Base-by-base conservation (phyloP, 768 basidiomycete species). In the Podaxis rugospora region DNA sequence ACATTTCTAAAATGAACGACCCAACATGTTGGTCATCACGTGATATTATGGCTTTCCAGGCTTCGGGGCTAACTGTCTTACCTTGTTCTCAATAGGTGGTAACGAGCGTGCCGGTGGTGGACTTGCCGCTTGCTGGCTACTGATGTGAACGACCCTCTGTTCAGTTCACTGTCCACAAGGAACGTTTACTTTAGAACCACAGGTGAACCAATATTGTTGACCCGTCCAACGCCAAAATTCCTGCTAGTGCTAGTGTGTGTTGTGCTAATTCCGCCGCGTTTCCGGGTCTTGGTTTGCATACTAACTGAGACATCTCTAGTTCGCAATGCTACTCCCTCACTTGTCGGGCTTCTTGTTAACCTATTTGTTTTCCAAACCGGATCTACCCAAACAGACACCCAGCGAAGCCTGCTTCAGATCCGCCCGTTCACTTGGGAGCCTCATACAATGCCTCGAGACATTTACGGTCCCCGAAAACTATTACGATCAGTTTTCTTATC, bases 401-500 rank as follows among this genome's bases (percentile, higher is more conserved):
- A 54, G 18, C 9, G 52, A 49, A 7, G 35, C 32, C 23, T 61
- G 59, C 16, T 61, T 61, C 18, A 9, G 18, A 18, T 47, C 52
- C 36, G 11, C 52, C 25, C 44, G 35, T 18, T 49, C 59, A 5
- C 21, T 61, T 5, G 52, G 23, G 13, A 39, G 16, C n/a, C 52
- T 64, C 14, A 27, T 52, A 11, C 23, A 37, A 35, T 78, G 76
- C 59, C 71, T 78, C 55, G 69, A 74, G 55, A 28, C 62, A 7
- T 75, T 68, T 66, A 73, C 75, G 10, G 72, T 75, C 11, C 59
- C 66, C 5, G 40, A 65, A 11, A 66, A 64, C 11, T 68, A 63
- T 53, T 78, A 76, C 63, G 66, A 70, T 35, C 58, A 54, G 32
- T 35, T 66, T 21, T 66, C 71, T 3, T 77, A 78, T 64, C 50